These are phyloP conservation scores for Linderniella brevidens DNA, from an alignment of 257 asterid genomes.

Conservation along the genomic window DNA sequence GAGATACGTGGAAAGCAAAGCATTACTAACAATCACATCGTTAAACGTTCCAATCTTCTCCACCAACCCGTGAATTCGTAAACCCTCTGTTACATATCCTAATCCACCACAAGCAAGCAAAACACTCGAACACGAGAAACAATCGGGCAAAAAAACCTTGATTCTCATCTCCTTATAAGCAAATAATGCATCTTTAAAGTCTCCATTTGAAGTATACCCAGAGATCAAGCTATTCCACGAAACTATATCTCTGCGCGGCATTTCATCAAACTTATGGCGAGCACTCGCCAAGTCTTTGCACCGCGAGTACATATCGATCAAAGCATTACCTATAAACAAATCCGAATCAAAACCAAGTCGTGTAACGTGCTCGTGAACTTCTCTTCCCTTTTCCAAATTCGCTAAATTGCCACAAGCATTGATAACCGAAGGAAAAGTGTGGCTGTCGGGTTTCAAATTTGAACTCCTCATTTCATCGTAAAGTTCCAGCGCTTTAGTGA, in stretches of 20 bases:
- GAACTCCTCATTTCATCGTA: constrained; percentile 38
- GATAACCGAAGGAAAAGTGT: constrained; percentile 69
- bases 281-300: constrained; percentile 27
- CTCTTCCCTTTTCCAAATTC: constrained; percentile 33
- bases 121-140: constrained; percentile 36
- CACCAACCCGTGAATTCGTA: constrained; percentile 39
- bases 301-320: constrained; percentile 66
- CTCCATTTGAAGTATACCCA: constrained; percentile 56
- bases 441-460: constrained; percentile 33
- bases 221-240: constrained; percentile 80
- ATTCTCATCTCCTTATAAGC: constrained; percentile 23
- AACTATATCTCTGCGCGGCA: constrained; percentile 50
- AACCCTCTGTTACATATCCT: constrained; percentile 43
- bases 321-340: constrained; percentile 47
- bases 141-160: constrained; percentile 32
- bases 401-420: constrained; percentile 45
- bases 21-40: constrained; percentile 37
- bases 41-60: constrained; percentile 42
- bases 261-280: constrained; percentile 43
- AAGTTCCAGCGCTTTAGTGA: constrained; percentile 33
- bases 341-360: constrained; percentile 41
- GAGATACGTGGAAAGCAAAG: constrained; percentile 52
- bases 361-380: constrained; percentile 32
- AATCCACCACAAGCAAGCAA: constrained; percentile 46
- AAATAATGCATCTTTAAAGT: constrained; percentile 43